These are phyloP conservation scores for Capronia epimyces DNA, from an alignment of 2,329 filamentous ascomycete species.

Conservation along the genomic window DNA sequence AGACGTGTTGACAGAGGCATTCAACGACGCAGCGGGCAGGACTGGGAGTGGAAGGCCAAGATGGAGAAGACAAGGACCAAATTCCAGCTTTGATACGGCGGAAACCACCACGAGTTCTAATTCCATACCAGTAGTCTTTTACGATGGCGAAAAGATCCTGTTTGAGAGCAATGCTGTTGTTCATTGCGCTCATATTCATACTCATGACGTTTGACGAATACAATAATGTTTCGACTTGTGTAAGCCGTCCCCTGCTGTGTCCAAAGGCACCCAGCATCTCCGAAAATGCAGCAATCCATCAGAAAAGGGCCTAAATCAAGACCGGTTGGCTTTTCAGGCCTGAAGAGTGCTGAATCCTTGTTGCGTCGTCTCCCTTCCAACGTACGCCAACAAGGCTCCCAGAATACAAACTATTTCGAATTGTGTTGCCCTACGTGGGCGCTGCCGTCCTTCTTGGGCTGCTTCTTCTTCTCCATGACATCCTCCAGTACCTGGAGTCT, in stretches of 20 bases:
- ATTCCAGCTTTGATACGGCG: constrained; percentile 68
- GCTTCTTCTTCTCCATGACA: constrained; percentile 53
- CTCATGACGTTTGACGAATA: not conserved
- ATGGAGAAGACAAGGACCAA: constrained; percentile 93
- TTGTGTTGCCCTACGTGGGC: not conserved
- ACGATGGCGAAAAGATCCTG: no score
- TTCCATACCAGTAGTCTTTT: not conserved
- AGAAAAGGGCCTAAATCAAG: not conserved
- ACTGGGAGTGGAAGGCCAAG: constrained; percentile 94
- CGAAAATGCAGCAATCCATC: not conserved
- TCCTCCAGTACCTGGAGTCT: constrained; percentile 70
- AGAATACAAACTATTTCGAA: not conserved
- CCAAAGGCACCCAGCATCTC: not conserved
- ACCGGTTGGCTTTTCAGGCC: not conserved
- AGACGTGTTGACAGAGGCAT: constrained; percentile 88
- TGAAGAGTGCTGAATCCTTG: no score
- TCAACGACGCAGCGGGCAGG: constrained; percentile 66
- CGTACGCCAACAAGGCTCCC: no score
- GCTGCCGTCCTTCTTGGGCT: not conserved
- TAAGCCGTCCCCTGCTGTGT: not conserved
- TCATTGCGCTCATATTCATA: not conserved
- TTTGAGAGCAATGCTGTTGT: no score
- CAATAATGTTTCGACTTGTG: not conserved
- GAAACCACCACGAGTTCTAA: no score
- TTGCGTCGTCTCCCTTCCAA: no score